Conservation (phyloP, 2,329 filamentous ascomycete species). For the Berkeleyomyces rouxiae region DNA sequence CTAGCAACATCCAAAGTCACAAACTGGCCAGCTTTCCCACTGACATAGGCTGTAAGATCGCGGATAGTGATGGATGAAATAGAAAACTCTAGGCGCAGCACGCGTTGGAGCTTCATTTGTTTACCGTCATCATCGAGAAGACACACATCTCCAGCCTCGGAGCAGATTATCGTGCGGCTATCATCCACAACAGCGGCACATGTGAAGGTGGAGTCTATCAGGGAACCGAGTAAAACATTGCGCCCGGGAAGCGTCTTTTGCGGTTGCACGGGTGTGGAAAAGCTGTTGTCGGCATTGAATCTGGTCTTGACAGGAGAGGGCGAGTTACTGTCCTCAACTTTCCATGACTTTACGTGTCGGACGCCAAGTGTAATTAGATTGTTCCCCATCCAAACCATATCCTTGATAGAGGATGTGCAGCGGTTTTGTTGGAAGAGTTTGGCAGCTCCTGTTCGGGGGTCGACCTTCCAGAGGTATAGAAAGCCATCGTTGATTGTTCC, state of each 20-base stretch:
- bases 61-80: conserved; percentile 51
- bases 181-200: conserved; percentile 58
- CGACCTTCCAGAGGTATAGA: conserved; percentile 78
- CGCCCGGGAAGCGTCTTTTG: conserved; percentile 61
- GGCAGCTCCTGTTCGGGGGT: conserved; percentile 63
- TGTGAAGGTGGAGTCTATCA: conserved; percentile 74
- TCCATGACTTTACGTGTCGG: conserved; percentile 88
- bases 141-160: conserved; percentile 80
- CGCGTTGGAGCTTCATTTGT: conserved; percentile 51
- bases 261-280: conserved; percentile 18
- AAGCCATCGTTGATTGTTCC: conserved; percentile 87
- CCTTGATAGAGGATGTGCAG: conserved; percentile 71
- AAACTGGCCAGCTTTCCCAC: conserved; percentile 47
- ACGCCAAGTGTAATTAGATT: conserved; percentile 75
- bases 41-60: conserved; percentile 45
- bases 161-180: conserved; percentile 63
- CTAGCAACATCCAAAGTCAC: conserved; percentile 34
- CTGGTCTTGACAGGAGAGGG: conserved; percentile 48
- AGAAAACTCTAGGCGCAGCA: conserved; percentile 49
- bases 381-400: conserved; percentile 81
- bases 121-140: conserved; percentile 62
- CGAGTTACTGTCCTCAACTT: conserved; percentile 49
- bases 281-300: conserved; percentile 21
- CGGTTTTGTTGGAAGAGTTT: conserved; percentile 74
- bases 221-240: conserved; percentile 67